phyloP scores from a whole-genome alignment of 148 eudicot genomes.

The Pouteria glomerata region DNA sequence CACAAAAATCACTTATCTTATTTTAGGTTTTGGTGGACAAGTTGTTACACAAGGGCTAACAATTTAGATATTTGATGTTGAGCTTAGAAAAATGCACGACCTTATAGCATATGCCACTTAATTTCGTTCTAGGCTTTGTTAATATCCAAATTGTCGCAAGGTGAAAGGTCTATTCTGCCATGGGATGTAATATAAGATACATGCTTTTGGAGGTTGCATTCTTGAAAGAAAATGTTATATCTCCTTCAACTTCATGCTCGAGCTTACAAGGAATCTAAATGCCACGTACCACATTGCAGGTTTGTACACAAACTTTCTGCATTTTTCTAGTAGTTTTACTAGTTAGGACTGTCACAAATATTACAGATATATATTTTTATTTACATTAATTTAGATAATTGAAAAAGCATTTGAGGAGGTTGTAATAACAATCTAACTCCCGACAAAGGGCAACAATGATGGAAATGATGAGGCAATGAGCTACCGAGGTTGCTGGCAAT shows the following conservation, averaged over 20 bases:
- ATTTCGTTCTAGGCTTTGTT: constrained; percentile 60
- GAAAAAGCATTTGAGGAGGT: constrained; percentile 56
- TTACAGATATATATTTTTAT: too few species aligned
- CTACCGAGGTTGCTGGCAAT: constrained; percentile 53
- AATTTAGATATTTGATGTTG: constrained; percentile 9
- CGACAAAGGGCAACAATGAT: constrained; percentile 66
- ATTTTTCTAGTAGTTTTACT: too few species aligned
- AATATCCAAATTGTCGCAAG: constrained; percentile 66
- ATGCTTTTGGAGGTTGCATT: constrained; percentile 68
- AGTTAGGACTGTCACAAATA: too few species aligned
- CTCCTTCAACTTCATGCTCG: constrained; percentile 89
- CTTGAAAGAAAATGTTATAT: constrained; percentile 92
- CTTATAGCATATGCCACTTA: constrained; percentile 78
- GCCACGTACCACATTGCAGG: constrained; percentile 87
- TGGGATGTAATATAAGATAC: constrained; percentile 58
- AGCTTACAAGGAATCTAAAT: constrained; percentile 67
- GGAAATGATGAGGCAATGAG: too few species aligned
- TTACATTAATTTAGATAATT: constrained; percentile 39
- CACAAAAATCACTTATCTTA: too few species aligned
- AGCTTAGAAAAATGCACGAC: constrained; percentile 85
- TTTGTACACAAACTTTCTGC: constrained; percentile 30
- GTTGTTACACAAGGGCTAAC: not conserved
- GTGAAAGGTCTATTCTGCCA: constrained; percentile 86
- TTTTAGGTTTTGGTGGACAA: too few species aligned
- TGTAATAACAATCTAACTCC: constrained; percentile 67